Evolutionary conservation across 1,284 basidiomycete genomes (phyloP), one percentile per base, ranked within the genome.

Genomic region (Fereydounia khargensis): DNA sequence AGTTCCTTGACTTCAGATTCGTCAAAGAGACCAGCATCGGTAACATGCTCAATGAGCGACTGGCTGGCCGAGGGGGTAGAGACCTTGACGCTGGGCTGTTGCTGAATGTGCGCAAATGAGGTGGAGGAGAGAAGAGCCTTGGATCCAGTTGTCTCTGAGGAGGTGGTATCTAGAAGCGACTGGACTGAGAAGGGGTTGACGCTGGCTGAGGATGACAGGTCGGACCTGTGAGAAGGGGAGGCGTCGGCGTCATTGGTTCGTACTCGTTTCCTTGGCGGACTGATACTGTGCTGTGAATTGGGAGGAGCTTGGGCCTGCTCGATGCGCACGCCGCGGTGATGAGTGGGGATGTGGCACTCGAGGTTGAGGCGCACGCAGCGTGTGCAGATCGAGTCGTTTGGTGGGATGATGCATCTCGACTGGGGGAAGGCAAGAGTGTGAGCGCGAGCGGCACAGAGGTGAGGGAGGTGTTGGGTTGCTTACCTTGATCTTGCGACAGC

Each of bases 401-500:
- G 52, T 6, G 57, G 57, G 25, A 61, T 55, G 48, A 61, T 61
- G 45, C 57, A 61, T 11, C 57, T 48, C 4, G 57, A 61, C 52
- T 52, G 27, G 21, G 21, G n/a, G 27, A 11, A 20, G 7, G 20
- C 20, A 20, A 30, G 14, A 17, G 28, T 30, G 28, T 11, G 17
- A 30, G 6, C 6, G 28, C 28, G 13, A 14, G 6, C 28, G 28
- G 28, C 28, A 14, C 14, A 6, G 17, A 30, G 28, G 8, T 8
- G 8, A 14, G 25, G 8, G 14, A 27, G n/a, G n/a, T n/a, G n/a
- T n/a, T n/a, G n/a, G n/a, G n/a, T n/a, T n/a, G n/a, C 39, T 42
- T 19, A 39, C 43, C 39, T 61, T 61, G 48, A 61, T 61, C 48
- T 52, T 61, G n/a, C 57, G 52, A 42, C 57, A 61, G 10, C 57